A percentile compares a stretch with the other conserved stretches of the same genome.
phyloP scores from a whole-genome alignment of 495 filamentous ascomycete genomes.

The Mytilinidion resinicola region DNA sequence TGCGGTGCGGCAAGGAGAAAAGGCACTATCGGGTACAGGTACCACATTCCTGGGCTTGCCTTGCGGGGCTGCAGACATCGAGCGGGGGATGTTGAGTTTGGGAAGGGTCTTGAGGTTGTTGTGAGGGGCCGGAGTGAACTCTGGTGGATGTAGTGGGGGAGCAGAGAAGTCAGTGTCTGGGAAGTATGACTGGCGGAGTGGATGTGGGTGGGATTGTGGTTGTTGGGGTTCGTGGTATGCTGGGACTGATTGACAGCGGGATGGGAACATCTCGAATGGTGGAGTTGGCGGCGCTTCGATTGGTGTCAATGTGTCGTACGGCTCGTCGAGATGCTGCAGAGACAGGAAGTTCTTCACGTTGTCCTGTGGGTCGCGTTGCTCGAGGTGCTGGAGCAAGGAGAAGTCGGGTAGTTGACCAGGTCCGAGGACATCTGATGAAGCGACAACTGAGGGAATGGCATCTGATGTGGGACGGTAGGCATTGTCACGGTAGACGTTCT shows the following conservation, averaged over 20 bases:
- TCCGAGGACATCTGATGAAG: slow-evolving; percentile 84
- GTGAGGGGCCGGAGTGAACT: slow-evolving; percentile 26
- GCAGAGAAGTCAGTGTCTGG: slow-evolving; percentile 12
- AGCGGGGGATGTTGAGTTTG: slow-evolving; percentile 35
- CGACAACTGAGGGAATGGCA: slow-evolving; percentile 70
- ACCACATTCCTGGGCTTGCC: background rate
- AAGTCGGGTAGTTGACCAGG: slow-evolving; percentile 54
- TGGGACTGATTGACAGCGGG: slow-evolving; percentile 16
- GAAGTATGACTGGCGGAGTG: slow-evolving; percentile 3
- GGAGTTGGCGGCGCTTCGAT: slow-evolving; percentile 31
- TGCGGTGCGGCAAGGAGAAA: slow-evolving; percentile 34
- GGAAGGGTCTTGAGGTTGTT: slow-evolving; percentile 34
- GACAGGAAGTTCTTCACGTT: slow-evolving; percentile 82
- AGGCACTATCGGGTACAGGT: slow-evolving; percentile 20
- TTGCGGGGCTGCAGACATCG: slow-evolving; percentile 28
- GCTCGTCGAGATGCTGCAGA: slow-evolving; percentile 58
- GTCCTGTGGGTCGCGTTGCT: slow-evolving; percentile 75
- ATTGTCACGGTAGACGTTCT: slow-evolving; percentile 27
- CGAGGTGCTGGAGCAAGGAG: slow-evolving; percentile 62
- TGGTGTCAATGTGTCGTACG: slow-evolving; percentile 36
- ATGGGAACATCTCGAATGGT: slow-evolving; percentile 37
- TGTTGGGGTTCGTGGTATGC: slow-evolving; percentile 4
- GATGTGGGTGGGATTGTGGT: slow-evolving; percentile 6
- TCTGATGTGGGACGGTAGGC: slow-evolving; percentile 51
- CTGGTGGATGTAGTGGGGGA: slow-evolving; percentile 22